Base-by-base conservation (phyloP, 805 yeast genomes). In the Scheffersomyces spartinae region DNA sequence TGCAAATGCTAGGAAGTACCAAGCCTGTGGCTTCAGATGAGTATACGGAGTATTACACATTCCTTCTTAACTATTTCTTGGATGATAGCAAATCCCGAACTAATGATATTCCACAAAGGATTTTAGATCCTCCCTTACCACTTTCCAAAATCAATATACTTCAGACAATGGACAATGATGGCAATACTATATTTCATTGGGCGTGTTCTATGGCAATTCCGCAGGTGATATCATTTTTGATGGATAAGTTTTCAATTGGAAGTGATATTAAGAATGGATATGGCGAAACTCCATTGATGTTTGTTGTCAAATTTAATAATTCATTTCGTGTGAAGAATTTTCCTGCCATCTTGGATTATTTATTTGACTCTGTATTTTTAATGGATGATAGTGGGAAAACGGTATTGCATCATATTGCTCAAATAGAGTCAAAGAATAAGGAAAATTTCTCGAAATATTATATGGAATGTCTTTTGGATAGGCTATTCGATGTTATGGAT, bases 181-280 rank as follows among this genome's bases (percentile, higher is more conserved):
- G 95, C 2, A 93, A 91, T 45, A 81, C 95, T 0, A 79, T 94
- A 2, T 74, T 91, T 38, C 98, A 91, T 52, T 91, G 97, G 96
- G 94, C 97, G 0, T 84, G 96, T 32, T 80, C 97, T 1, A 84
- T 91, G 70, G 98, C 97, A 3, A 82, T 77, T 45, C 52, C 78
- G 17, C 68, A 67, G 24, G 74, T 86, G 52, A 74, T 83, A 29
- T 91, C 79, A 37, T 68, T 85, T 9, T 61, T 91, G 21, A 53
- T 83, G 16, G 62, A 73, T 15, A 71, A 77, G 20, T 94, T 95
- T 4, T 91, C 94, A 3, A 69, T 75, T 51, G 67, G 71, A 29
- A 51, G 64, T 23, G 61, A 63, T 3, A 52, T 68, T 9, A 80
- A 80, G 40, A 65, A 73, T 32, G 65, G 55, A 33, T 55, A 67